Percentiles rank a stretch among this genome's conserved stretches.
These are phyloP conservation scores for Thymus mandschuricus DNA, from an alignment of 257 asterid genomes.

Conservation along the genomic window DNA sequence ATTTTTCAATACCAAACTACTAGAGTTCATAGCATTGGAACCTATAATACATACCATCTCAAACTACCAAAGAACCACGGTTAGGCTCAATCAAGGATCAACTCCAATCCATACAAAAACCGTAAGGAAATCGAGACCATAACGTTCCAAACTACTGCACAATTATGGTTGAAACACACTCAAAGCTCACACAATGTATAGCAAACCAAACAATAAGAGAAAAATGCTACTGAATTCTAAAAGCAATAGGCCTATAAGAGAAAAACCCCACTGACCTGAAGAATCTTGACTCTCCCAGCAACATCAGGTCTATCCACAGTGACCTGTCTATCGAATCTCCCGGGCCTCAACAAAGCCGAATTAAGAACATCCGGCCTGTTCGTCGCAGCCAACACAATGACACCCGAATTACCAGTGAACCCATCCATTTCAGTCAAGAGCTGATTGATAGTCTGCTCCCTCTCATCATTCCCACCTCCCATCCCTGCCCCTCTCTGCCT, in stretches of 20 bases:
- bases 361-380: constrained; percentile 98
- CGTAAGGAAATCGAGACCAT: background rate
- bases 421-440: constrained; percentile 99
- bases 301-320: constrained; percentile 98
- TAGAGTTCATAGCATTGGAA: background rate
- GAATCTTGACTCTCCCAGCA: constrained; percentile 94
- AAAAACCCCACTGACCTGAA: constrained; percentile 61
- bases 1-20: background rate
- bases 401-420: constrained; percentile 90
- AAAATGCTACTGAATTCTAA: background rate
- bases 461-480: constrained; percentile 98
- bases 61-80: background rate
- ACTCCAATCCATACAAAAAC: background rate
- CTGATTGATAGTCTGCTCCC: constrained; percentile 98
- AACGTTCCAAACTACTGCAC: background rate
- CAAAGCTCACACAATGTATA: background rate
- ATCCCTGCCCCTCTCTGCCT: constrained; percentile 96
- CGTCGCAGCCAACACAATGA: constrained; percentile 92
- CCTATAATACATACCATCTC: background rate
- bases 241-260: background rate
- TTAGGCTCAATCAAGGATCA: too few relatives aligned
- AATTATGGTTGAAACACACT: background rate
- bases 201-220: background rate
- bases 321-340: constrained; percentile 95
- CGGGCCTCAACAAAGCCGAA: constrained; percentile 93